Conservation (phyloP, 805 yeast genomes). For the Kodamaea laetipori region DNA sequence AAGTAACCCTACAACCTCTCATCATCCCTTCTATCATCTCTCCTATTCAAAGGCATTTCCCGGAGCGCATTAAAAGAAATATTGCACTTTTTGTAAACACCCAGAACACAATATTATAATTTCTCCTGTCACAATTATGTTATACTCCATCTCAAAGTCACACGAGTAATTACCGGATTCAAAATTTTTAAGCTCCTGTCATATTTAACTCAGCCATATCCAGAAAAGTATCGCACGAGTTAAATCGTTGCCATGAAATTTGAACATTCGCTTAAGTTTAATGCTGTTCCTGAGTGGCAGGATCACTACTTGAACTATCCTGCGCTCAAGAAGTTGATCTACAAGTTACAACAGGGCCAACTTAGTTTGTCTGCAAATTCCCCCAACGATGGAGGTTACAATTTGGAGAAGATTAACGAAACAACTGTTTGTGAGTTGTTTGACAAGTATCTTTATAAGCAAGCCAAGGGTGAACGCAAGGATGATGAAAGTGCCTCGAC, state of each 20-base stretch:
- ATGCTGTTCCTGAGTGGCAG: constrained; percentile 58
- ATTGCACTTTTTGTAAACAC: constrained; percentile 1
- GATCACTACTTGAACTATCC: constrained; percentile 49
- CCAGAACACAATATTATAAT: constrained; percentile 1
- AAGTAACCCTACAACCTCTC: neutral
- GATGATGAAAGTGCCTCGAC: constrained; percentile 4
- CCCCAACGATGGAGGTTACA: constrained; percentile 29
- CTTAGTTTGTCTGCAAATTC: constrained; percentile 19
- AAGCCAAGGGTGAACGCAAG: neutral
- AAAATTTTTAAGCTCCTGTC: constrained; percentile 4
- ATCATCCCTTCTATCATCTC: neutral
- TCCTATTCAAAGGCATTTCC: constrained; percentile 4
- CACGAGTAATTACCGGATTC: constrained; percentile 13
- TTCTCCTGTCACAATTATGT: neutral
- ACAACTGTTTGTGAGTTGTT: constrained; percentile 34
- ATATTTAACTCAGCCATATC: constrained; percentile 10
- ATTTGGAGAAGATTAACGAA: constrained; percentile 20
- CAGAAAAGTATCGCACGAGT: constrained; percentile 11
- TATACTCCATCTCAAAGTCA: constrained; percentile 8
- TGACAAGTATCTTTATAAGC: constrained; percentile 11
- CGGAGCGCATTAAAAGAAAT: constrained; percentile 6
- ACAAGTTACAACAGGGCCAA: constrained; percentile 51
- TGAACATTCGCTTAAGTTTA: constrained; percentile 51
- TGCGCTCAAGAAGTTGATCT: constrained; percentile 56
- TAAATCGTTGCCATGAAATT: constrained; percentile 43